phyloP scores from a whole-genome alignment of 2,329 filamentous ascomycete genomes.

The Talaromyces sp. region DNA sequence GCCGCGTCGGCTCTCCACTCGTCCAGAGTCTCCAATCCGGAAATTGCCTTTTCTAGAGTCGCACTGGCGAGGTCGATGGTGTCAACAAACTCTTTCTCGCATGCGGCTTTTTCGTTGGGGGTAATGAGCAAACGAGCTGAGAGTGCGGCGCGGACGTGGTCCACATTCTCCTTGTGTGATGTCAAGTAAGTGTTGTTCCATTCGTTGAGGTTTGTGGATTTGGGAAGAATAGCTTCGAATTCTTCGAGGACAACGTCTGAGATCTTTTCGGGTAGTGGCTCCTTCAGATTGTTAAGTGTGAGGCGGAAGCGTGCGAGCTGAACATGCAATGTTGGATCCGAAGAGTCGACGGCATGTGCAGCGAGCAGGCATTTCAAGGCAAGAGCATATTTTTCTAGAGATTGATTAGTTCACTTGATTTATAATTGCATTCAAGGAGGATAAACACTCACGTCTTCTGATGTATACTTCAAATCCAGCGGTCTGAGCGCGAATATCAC shows the following conservation, averaged over 20 bases:
- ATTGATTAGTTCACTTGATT: conserved; percentile 25
- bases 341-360: conserved; percentile 64
- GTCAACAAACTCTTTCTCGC: conserved; percentile 62
- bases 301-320: conserved; percentile 69
- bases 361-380: conserved; percentile 82
- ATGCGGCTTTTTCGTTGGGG: conserved; percentile 52
- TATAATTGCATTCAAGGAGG: not conserved
- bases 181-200: conserved; percentile 65
- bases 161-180: conserved; percentile 60
- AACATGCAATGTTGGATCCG: conserved; percentile 70
- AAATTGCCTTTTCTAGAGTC: conserved; percentile 56
- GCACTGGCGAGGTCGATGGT: conserved; percentile 53
- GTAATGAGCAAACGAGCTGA: conserved; percentile 59
- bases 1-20: conserved; percentile 51
- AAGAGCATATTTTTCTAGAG: conserved; percentile 75
- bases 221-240: conserved; percentile 60
- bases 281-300: conserved; percentile 54
- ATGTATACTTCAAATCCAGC: conserved; percentile 89
- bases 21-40: conserved; percentile 51
- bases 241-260: conserved; percentile 66
- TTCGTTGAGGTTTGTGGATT: conserved; percentile 55
- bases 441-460: conserved; percentile 65
- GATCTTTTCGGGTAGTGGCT: conserved; percentile 63
- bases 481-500: conserved; percentile 76
- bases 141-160: conserved; percentile 63